phyloP scores from a whole-genome alignment of 106 monocot species.

The Ottelia alismoides region DNA sequence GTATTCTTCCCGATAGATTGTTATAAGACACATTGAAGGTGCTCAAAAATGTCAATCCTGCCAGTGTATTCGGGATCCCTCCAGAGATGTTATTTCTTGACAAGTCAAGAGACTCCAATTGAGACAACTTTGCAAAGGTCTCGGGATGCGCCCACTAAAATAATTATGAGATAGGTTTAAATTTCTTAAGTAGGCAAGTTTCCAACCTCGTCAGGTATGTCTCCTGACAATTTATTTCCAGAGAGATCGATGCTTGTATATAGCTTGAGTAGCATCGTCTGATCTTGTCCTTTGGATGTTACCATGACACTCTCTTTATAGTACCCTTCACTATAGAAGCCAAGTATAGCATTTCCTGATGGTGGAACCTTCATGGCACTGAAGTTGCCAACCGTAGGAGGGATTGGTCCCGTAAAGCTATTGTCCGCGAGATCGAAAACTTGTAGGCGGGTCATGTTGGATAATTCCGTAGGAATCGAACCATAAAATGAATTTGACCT shows the following conservation, averaged over 20 bases:
- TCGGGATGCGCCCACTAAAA: neutral
- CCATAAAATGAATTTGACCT: neutral
- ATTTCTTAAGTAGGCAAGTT: neutral
- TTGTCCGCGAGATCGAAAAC: neutral
- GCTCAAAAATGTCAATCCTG: neutral
- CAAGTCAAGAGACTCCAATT: neutral
- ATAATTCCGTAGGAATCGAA: neutral
- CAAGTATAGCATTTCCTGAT: neutral
- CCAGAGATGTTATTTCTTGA: neutral
- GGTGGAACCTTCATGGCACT: neutral
- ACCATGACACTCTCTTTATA: neutral
- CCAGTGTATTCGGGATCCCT: neutral
- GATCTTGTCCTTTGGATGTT: neutral
- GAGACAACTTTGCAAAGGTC: neutral
- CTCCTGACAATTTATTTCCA: neutral
- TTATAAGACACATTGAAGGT: neutral
- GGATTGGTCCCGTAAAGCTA: neutral
- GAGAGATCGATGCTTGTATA: neutral
- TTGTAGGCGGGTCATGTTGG: neutral
- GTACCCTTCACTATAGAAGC: neutral
- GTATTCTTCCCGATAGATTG: neutral
- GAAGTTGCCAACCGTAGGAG: neutral
- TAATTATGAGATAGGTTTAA: neutral
- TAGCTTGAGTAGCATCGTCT: neutral
- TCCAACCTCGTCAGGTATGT: neutral